These are phyloP conservation scores for Terana coerulea DNA, from an alignment of 768 basidiomycete genomes.

Conservation along the genomic window DNA sequence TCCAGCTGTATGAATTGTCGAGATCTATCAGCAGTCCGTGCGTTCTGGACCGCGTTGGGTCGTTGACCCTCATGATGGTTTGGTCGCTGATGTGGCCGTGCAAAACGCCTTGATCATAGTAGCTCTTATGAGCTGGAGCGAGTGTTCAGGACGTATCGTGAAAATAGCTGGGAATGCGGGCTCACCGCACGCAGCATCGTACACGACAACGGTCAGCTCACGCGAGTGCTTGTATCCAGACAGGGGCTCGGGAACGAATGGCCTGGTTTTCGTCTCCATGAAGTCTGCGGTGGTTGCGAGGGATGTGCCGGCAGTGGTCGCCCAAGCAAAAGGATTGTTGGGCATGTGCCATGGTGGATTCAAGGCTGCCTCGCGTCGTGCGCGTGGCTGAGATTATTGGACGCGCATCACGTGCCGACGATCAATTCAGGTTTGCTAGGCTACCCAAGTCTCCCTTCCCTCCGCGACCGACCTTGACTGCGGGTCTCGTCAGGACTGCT, in stretches of 20 bases:
- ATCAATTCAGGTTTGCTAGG: background rate
- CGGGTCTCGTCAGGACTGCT: background rate
- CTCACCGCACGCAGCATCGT: background rate
- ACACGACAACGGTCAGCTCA: background rate
- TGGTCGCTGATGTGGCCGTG: background rate
- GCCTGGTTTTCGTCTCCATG: background rate
- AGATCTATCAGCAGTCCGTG: background rate
- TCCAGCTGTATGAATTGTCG: background rate
- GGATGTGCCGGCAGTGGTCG: background rate
- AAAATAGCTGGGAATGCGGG: background rate
- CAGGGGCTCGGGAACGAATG: background rate
- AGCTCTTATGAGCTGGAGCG: background rate
- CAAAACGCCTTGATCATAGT: background rate
- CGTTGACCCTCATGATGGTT: background rate
- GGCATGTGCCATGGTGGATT: background rate
- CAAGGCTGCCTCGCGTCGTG: background rate
- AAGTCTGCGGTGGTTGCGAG: background rate
- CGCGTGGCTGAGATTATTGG: no score
- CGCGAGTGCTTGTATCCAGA: background rate
- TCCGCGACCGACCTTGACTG: background rate
- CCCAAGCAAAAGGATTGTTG: background rate
- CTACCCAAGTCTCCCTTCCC: background rate
- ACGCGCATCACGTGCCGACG: background rate
- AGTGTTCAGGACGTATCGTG: background rate
- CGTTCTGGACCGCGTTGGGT: background rate